Conservation (phyloP, 2,329 filamentous ascomycete genomes). For the Monilinia fructigena region DNA sequence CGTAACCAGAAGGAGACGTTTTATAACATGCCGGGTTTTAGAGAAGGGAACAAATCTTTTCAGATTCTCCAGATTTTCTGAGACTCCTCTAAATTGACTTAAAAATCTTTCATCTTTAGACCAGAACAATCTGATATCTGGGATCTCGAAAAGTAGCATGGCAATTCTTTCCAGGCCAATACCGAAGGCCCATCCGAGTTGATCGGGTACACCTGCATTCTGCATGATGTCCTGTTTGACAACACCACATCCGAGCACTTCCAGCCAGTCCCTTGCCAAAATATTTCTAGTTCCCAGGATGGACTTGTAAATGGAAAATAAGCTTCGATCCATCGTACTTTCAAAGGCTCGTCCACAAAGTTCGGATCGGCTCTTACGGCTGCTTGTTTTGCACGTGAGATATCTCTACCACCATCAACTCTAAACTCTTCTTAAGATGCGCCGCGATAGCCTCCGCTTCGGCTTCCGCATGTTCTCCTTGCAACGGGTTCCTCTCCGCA, state of each 20-base stretch:
- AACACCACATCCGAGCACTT: constrained; percentile 90
- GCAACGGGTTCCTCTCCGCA: constrained; percentile 77
- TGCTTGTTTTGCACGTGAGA: constrained; percentile 71
- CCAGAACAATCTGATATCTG: constrained; percentile 97
- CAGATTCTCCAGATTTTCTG: constrained; percentile 49
- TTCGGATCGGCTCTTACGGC: constrained; percentile 51
- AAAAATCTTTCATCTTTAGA: constrained; percentile 81
- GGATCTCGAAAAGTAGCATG: constrained; percentile 95
- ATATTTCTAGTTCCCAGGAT: constrained; percentile 94
- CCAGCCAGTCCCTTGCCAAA: constrained; percentile 95
- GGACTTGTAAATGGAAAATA: constrained; percentile 98
- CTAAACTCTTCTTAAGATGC: constrained; percentile 85
- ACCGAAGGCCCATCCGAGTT: constrained; percentile 93
- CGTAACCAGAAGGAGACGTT: constrained; percentile 90
- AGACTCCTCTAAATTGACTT: constrained; percentile 72
- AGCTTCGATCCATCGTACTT: constrained; percentile 90
- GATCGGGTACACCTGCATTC: constrained; percentile 70
- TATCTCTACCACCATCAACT: constrained; percentile 85
- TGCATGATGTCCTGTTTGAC: constrained; percentile 79
- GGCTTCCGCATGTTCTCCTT: constrained; percentile 67
- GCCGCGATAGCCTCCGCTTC: constrained; percentile 80
- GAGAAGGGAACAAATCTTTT: constrained; percentile 81
- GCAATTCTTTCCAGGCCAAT: constrained; percentile 91
- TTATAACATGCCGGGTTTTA: constrained; percentile 85
- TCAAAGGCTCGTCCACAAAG: constrained; percentile 67